A percentile compares a stretch with the other conserved stretches of the same genome.
These are phyloP conservation scores for Pulicaria dysenterica DNA, from an alignment of 129 eudicot species.

Conservation along the genomic window DNA sequence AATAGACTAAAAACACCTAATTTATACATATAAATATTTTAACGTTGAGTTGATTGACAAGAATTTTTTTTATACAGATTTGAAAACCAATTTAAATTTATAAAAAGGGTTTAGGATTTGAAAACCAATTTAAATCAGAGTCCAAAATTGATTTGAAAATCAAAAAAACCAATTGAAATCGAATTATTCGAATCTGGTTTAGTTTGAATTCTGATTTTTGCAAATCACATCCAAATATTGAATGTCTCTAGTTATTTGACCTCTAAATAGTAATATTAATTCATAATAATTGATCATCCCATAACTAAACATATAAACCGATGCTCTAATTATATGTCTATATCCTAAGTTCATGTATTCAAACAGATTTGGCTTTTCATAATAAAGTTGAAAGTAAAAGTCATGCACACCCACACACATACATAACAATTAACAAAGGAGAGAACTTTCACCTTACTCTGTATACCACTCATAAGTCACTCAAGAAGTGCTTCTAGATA, in stretches of 20 bases:
- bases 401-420: conserved; percentile 4
- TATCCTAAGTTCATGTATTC: neutral
- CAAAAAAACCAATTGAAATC: no score
- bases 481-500: conserved; percentile 8
- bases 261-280: no score
- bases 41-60: no score
- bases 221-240: neutral
- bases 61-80: no score
- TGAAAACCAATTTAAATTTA: no score
- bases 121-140: no score
- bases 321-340: conserved; percentile 27
- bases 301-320: conserved; percentile 4
- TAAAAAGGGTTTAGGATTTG: no score
- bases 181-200: no score
- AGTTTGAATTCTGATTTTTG: neutral
- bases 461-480: conserved; percentile 24
- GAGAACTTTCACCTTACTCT: conserved; percentile 22
- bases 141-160: no score
- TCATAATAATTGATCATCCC: conserved; percentile 14
- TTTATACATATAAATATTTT: no score
- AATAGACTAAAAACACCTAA: no score
- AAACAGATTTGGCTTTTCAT: conserved; percentile 25
- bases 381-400: conserved; percentile 24
- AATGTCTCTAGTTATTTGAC: neutral
- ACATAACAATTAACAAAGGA: conserved; percentile 21